Evolutionary conservation across 441 rosid species (phyloP).

Genomic region (Pelargonium cotyledonis): DNA sequence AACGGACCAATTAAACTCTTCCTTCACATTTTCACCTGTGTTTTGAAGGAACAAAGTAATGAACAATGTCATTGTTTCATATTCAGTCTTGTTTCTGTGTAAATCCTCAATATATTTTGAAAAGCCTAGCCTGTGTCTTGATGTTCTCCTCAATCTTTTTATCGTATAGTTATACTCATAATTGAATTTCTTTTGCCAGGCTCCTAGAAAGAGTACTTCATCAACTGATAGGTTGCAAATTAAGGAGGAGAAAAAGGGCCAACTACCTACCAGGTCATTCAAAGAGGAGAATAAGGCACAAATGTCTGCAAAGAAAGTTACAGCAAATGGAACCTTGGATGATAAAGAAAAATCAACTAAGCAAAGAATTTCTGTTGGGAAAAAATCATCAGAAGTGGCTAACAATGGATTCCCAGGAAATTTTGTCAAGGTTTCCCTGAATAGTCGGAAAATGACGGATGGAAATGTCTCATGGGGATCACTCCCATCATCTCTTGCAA

Average conservation of each 20-base stretch:
- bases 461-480: conserved; percentile 67
- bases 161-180: neutral
- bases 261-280: conserved; percentile 36
- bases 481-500: conserved; percentile 76
- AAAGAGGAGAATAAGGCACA: conserved; percentile 52
- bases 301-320: conserved; percentile 39
- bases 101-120: neutral
- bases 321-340: conserved; percentile 39
- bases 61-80: neutral
- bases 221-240: conserved; percentile 53
- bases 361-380: conserved; percentile 36
- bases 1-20: neutral
- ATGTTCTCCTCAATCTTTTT: neutral
- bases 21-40: neutral
- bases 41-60: neutral
- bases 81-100: neutral
- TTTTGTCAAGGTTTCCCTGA: conserved; percentile 65
- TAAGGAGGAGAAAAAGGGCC: conserved; percentile 53
- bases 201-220: conserved; percentile 59
- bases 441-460: conserved; percentile 53
- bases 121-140: neutral
- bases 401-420: conserved; percentile 55
- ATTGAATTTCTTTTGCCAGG: conserved; percentile 37
- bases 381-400: conserved; percentile 39
- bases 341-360: conserved; percentile 47